A percentile compares a stretch with the other conserved stretches of the same genome.
phyloP scores from a whole-genome alignment of 2,329 filamentous ascomycete species.

The Pseudogymnoascus sp. region DNA sequence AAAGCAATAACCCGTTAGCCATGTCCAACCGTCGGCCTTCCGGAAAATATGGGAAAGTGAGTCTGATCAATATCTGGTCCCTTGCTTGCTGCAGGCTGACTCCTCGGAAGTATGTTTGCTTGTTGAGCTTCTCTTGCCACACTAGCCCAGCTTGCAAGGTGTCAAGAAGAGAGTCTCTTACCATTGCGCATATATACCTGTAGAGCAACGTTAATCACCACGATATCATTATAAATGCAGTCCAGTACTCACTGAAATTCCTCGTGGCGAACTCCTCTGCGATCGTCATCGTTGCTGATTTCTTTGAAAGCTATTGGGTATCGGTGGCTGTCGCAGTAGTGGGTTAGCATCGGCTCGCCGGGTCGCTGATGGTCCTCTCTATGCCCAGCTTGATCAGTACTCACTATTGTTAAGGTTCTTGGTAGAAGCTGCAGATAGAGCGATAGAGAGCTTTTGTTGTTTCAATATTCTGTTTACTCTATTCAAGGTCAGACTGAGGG shows the following conservation, averaged over 20 bases:
- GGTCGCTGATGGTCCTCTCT: not conserved
- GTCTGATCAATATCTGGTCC: not conserved
- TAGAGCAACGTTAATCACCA: not conserved
- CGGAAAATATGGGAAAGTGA: not conserved
- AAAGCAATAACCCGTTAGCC: not conserved
- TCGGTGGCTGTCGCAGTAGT: not conserved
- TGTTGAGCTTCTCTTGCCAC: not conserved
- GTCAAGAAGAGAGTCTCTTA: constrained; percentile 5
- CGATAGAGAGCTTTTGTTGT: constrained; percentile 1
- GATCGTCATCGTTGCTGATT: constrained; percentile 53
- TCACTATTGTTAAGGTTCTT: not conserved
- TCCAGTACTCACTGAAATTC: constrained; percentile 59
- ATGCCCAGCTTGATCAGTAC: not conserved
- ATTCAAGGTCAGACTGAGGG: constrained; percentile 5
- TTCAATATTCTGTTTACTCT: constrained; percentile 7
- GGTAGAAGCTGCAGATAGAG: not conserved
- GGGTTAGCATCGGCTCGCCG: not conserved
- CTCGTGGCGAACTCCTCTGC: constrained; percentile 64
- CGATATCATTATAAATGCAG: constrained; percentile 9
- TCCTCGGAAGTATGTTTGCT: not conserved
- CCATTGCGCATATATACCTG: constrained; percentile 8
- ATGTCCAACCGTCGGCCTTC: not conserved
- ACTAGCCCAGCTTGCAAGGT: constrained; percentile 2
- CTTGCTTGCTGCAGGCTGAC: not conserved
- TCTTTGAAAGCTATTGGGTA: constrained; percentile 7